Conservation (phyloP, 148 eudicot species). For the Rhododendron molle region DNA sequence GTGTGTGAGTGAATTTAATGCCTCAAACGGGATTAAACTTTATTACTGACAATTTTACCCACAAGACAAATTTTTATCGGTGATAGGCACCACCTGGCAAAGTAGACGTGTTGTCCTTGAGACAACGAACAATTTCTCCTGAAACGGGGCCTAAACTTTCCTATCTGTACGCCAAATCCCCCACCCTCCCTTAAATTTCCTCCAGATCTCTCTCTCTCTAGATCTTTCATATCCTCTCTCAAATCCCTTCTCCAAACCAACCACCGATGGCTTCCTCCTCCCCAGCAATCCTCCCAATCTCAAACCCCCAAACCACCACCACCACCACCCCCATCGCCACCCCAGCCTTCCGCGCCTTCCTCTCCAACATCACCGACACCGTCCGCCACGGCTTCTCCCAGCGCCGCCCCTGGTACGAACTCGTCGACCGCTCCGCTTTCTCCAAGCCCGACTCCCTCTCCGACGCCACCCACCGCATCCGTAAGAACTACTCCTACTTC, state of each 20-base stretch:
- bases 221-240: background rate
- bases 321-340: background rate
- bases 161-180: background rate
- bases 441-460: background rate
- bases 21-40: too few relatives aligned
- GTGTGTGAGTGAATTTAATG: too few relatives aligned
- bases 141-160: background rate
- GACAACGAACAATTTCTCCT: too few relatives aligned
- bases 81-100: too few relatives aligned
- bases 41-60: too few relatives aligned
- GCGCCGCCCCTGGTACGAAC: background rate
- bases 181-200: background rate
- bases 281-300: slow-evolving; percentile 30
- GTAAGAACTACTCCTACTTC: background rate
- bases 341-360: background rate
- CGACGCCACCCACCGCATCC: background rate
- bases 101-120: too few relatives aligned
- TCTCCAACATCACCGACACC: background rate
- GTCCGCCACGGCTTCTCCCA: background rate
- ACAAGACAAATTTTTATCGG: too few relatives aligned
- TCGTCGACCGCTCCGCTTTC: background rate
- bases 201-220: background rate
- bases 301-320: slow-evolving; percentile 16
- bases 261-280: slow-evolving; percentile 24
- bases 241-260: background rate